Conservation (phyloP, 257 asterid species). For the Plantago major region DNA sequence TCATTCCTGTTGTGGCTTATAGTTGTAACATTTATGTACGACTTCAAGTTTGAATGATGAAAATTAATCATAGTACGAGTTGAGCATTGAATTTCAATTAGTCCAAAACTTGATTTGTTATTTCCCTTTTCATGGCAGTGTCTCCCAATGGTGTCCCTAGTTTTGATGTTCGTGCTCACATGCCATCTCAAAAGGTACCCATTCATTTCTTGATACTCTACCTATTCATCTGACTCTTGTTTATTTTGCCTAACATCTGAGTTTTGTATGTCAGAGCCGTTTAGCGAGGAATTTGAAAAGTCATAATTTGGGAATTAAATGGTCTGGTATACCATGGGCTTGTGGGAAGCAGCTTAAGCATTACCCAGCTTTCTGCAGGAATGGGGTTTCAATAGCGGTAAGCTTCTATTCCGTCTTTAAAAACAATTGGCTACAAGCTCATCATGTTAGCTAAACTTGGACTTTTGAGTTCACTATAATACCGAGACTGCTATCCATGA, state of each 20-base stretch:
- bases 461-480: neutral
- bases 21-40: too few species aligned
- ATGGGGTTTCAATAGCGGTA: constrained; percentile 77
- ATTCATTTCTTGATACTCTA: neutral
- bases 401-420: constrained; percentile 27
- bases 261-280: constrained; percentile 48
- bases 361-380: constrained; percentile 74
- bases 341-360: constrained; percentile 95
- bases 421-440: neutral
- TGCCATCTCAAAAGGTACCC: constrained; percentile 62
- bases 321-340: constrained; percentile 89
- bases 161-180: constrained; percentile 43
- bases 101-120: constrained; percentile 14
- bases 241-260: constrained; percentile 11
- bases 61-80: constrained; percentile 8
- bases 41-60: neutral
- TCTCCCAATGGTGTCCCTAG: constrained; percentile 54
- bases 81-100: neutral
- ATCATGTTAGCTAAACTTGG: neutral
- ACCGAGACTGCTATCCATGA: neutral
- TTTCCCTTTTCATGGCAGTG: constrained; percentile 33
- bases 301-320: constrained; percentile 61
- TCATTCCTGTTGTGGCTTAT: too few species aligned
- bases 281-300: constrained; percentile 58
- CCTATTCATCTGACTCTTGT: constrained; percentile 13